Percentiles rank a stretch among this genome's conserved stretches.
phyloP scores from a whole-genome alignment of 768 basidiomycete genomes.

The Phanerochaete sordida region DNA sequence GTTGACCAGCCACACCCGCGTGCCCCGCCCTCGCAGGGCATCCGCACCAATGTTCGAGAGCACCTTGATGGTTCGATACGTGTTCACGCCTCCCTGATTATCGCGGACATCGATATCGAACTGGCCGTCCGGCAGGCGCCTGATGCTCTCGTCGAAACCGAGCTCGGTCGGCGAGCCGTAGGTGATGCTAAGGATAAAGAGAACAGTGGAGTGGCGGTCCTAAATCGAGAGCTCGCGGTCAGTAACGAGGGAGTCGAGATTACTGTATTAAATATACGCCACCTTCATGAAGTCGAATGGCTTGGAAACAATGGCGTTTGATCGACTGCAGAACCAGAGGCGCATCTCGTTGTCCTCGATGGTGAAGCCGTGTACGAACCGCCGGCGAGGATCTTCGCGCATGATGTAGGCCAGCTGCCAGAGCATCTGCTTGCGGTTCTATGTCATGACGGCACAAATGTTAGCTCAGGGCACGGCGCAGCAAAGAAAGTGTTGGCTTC shows the following conservation, averaged over 20 bases:
- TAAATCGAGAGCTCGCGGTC: too few species aligned
- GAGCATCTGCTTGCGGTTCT: neutral
- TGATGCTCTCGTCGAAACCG: conserved; percentile 1
- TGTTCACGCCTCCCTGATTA: neutral
- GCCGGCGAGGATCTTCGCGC: neutral
- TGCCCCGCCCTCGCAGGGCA: conserved; percentile 9
- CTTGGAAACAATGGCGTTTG: neutral
- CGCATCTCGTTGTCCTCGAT: neutral
- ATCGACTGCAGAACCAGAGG: neutral
- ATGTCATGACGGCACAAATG: too few species aligned
- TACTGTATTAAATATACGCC: too few species aligned
- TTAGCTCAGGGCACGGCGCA: too few species aligned
- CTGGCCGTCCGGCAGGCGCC: neutral
- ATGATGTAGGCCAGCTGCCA: neutral
- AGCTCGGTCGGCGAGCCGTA: neutral
- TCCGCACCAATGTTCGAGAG: conserved; percentile 7
- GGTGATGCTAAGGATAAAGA: neutral
- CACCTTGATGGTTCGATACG: neutral
- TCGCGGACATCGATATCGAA: neutral
- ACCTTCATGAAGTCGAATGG: neutral
- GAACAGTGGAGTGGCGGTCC: neutral
- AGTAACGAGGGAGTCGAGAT: neutral
- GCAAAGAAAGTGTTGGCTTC: too few species aligned
- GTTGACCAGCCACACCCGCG: conserved; percentile 15
- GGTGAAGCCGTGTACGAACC: neutral